Conservation (phyloP, 2,329 filamentous ascomycete species). For the Apiospora arundinis region DNA sequence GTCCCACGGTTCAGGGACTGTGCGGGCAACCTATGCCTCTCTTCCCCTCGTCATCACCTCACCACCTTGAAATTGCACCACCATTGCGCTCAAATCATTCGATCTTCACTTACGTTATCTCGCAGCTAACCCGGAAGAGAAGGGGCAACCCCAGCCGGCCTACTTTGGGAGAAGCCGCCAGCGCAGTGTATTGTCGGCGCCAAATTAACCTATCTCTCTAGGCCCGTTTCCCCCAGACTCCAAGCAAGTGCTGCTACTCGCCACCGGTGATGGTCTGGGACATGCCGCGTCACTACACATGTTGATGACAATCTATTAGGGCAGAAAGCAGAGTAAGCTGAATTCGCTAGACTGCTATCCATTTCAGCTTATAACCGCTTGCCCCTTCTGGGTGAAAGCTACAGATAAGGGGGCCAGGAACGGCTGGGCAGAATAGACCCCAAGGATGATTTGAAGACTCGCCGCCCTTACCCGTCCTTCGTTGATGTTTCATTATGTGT, state of each 20-base stretch:
- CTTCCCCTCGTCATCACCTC: neutral
- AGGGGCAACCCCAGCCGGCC: neutral
- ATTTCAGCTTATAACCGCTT: slow-evolving; percentile 9
- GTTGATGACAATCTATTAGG: neutral
- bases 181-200: neutral
- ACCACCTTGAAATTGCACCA: neutral
- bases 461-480: neutral
- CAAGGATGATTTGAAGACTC: neutral
- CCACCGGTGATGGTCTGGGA: neutral
- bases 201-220: neutral
- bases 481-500: neutral
- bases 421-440: neutral
- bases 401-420: neutral
- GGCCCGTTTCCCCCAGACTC: neutral
- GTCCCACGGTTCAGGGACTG: neutral
- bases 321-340: neutral
- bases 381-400: neutral
- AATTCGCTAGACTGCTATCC: neutral
- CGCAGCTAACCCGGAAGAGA: neutral
- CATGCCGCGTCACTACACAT: neutral
- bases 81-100: neutral
- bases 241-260: neutral
- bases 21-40: neutral
- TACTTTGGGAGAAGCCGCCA: neutral
- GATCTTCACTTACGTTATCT: neutral